Conservation (phyloP, 257 asterid species). For the Lycium ferocissimum region DNA sequence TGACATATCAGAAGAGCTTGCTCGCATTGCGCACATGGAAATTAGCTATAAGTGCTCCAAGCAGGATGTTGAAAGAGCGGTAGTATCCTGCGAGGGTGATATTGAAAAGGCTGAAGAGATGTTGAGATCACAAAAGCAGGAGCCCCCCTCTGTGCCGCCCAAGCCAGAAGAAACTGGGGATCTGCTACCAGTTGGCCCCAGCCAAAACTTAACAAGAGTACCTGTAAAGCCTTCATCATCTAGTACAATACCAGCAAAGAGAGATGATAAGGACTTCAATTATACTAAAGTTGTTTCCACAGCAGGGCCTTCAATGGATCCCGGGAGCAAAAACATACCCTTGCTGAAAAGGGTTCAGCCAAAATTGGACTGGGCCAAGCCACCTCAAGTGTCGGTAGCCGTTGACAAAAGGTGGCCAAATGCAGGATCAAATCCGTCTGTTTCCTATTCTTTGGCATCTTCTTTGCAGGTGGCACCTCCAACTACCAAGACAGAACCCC, state of each 20-base stretch:
- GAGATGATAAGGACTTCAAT: constrained; percentile 72
- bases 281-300: constrained; percentile 61
- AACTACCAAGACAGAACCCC: constrained; percentile 52
- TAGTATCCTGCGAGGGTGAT: constrained; percentile 89
- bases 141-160: constrained; percentile 52
- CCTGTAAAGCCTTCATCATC: constrained; percentile 46
- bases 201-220: constrained; percentile 51
- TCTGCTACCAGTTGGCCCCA: constrained; percentile 49
- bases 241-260: too few relatives aligned
- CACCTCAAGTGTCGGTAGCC: constrained; percentile 54
- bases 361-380: constrained; percentile 72
- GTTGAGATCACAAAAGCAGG: constrained; percentile 75
- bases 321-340: constrained; percentile 57
- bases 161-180: constrained; percentile 75
- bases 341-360: constrained; percentile 60
- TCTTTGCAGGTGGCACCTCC: constrained; percentile 55
- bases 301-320: constrained; percentile 58
- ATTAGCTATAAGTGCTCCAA: constrained; percentile 69
- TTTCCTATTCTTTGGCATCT: constrained; percentile 48
- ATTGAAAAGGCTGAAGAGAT: constrained; percentile 85
- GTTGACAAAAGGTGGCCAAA: constrained; percentile 71
- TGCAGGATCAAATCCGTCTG: constrained; percentile 51
- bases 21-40: constrained; percentile 74
- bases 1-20: constrained; percentile 91
- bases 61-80: constrained; percentile 92